Evolutionary conservation across 2,329 filamentous ascomycete genomes (phyloP).

Genomic region (Hirsutella rhossiliensis): DNA sequence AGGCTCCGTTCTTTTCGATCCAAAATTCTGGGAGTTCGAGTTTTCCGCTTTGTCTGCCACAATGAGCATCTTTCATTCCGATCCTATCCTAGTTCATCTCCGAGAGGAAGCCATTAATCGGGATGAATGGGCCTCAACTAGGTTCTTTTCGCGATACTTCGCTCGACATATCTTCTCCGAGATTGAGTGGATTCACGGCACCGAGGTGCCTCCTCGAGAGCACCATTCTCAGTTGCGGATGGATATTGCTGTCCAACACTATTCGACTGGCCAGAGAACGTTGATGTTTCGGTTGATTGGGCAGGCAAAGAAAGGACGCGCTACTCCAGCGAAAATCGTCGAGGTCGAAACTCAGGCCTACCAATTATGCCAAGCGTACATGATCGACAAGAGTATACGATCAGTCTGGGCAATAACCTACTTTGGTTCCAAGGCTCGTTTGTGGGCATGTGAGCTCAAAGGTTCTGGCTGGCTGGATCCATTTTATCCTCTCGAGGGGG

Average conservation of each 20-base stretch:
- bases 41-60: neutral
- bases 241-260: neutral
- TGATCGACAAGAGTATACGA: neutral
- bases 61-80: neutral
- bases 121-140: neutral
- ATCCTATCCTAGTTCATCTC: neutral
- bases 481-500: neutral
- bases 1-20: too few relatives aligned
- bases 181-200: neutral
- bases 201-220: neutral
- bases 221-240: neutral
- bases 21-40: too few relatives aligned
- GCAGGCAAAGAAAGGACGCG: neutral
- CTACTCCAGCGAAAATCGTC: neutral
- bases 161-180: neutral
- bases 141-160: neutral
- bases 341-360: conserved; percentile 1
- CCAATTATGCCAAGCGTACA: neutral
- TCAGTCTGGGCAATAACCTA: conserved; percentile 1
- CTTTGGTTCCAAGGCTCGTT: conserved; percentile 1
- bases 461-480: neutral
- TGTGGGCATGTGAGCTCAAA: neutral
- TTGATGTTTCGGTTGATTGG: neutral
- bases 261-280: neutral
- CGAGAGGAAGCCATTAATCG: neutral